These are phyloP conservation scores for Penicillium salamii DNA, from an alignment of 495 filamentous ascomycete genomes.

Conservation along the genomic window DNA sequence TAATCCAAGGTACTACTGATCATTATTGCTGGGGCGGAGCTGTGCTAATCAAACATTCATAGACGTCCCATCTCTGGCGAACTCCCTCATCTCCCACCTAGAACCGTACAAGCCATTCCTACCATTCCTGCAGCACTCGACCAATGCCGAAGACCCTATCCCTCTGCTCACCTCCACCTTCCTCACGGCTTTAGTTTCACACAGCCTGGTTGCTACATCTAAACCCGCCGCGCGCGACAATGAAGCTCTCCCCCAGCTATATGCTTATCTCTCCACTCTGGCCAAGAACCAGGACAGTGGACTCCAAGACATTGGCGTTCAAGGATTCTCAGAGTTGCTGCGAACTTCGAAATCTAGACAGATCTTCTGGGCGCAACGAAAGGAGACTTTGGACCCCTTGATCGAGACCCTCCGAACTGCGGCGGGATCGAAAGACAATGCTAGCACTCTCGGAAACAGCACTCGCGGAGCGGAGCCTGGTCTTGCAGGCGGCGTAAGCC, in stretches of 20 bases:
- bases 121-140: conserved; percentile 77
- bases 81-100: conserved; percentile 68
- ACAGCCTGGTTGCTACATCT: conserved; percentile 55
- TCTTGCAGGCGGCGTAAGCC: conserved; percentile 75
- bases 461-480: conserved; percentile 60
- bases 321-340: conserved; percentile 84
- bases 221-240: conserved; percentile 57
- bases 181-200: conserved; percentile 75
- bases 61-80: conserved; percentile 77
- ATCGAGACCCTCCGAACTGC: conserved; percentile 80
- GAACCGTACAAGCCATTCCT: conserved; percentile 83
- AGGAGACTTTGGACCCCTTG: conserved; percentile 78
- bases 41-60: conserved; percentile 2
- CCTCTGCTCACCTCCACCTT: conserved; percentile 88
- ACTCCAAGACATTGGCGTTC: conserved; percentile 92
- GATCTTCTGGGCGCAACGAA: conserved; percentile 83
- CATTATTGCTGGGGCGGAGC: too few relatives aligned
- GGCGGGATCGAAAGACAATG: conserved; percentile 65
- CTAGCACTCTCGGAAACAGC: conserved; percentile 68
- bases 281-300: conserved; percentile 81
- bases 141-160: conserved; percentile 78
- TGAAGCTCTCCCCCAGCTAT: conserved; percentile 81
- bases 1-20: conserved; percentile 67
- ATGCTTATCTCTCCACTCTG: conserved; percentile 76
- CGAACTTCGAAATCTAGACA: conserved; percentile 70